Conservation (phyloP, 352 stramenopile genomes). For the Globisporangium canariense region DNA sequence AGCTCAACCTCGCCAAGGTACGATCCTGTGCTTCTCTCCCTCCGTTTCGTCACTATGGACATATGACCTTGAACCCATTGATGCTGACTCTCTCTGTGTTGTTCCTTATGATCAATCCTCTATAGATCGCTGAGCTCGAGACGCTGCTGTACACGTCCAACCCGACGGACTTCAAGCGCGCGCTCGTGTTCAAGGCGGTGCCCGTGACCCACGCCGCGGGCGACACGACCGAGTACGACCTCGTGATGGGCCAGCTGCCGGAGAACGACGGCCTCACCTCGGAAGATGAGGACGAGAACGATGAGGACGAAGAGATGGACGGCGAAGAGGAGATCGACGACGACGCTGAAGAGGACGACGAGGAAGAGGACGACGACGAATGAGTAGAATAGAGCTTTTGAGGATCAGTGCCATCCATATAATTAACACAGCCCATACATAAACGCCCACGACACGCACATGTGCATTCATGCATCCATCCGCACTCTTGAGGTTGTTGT, state of each 20-base stretch:
- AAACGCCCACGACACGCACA: slow-evolving; percentile 7
- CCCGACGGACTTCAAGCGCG: slow-evolving; percentile 46
- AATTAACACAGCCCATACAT: slow-evolving; percentile 10
- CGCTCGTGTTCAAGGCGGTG: slow-evolving; percentile 52
- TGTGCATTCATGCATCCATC: neutral
- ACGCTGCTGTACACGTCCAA: slow-evolving; percentile 60
- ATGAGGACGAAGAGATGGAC: slow-evolving; percentile 30
- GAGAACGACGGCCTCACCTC: slow-evolving; percentile 78
- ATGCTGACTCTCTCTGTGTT: slow-evolving; percentile 3
- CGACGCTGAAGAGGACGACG: slow-evolving; percentile 37
- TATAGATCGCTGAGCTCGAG: slow-evolving; percentile 49
- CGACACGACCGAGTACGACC: slow-evolving; percentile 79
- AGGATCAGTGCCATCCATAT: neutral
- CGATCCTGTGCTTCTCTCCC: neutral
- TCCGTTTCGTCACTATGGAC: neutral
- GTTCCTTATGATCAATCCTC: slow-evolving; percentile 1
- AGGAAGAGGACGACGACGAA: slow-evolving; percentile 44
- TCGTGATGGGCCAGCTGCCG: slow-evolving; percentile 74
- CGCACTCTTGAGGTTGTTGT: too few species aligned
- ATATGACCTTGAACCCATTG: neutral
- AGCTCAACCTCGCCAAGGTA: slow-evolving; percentile 57
- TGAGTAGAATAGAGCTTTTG: slow-evolving; percentile 22
- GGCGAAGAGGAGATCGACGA: slow-evolving; percentile 30
- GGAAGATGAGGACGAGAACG: slow-evolving; percentile 59
- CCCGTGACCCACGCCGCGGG: slow-evolving; percentile 47